A percentile compares a stretch with the other conserved stretches of the same genome.
phyloP scores from a whole-genome alignment of 345 rosid species.

The Atalantia buxifolia region DNA sequence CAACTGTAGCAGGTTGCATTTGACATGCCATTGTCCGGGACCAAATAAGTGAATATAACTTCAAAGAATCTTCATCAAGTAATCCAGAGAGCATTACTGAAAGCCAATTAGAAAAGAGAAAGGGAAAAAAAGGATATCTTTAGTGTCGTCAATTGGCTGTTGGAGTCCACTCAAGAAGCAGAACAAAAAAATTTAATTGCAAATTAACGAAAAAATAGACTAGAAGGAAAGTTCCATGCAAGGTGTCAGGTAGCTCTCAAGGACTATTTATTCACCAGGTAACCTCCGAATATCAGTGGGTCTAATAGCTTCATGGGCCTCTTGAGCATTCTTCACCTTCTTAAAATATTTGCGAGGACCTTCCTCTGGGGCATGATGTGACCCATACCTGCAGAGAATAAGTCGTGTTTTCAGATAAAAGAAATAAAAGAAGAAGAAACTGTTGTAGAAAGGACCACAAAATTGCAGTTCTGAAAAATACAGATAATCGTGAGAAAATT shows the following conservation, averaged over 20 bases:
- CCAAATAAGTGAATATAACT: slow-evolving; percentile 91
- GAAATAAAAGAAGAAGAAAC: background rate
- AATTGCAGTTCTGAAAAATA: background rate
- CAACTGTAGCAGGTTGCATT: slow-evolving; percentile 74
- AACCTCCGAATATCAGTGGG: slow-evolving; percentile 78
- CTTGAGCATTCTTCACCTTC: slow-evolving; percentile 97
- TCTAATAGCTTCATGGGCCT: slow-evolving; percentile 99
- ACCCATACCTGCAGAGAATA: slow-evolving; percentile 63
- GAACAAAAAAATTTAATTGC: slow-evolving; percentile 6
- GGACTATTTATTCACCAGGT: slow-evolving; percentile 58
- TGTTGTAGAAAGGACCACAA: background rate
- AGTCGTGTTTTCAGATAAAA: slow-evolving; percentile 8
- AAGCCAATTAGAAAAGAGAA: slow-evolving; percentile 17
- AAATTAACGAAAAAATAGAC: background rate
- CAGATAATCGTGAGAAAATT: background rate
- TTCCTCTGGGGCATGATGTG: slow-evolving; percentile 44
- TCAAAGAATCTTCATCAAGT: slow-evolving; percentile 89
- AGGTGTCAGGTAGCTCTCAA: slow-evolving; percentile 12
- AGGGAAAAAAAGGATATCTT: background rate
- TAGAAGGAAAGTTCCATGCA: background rate
- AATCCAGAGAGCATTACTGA: slow-evolving; percentile 61
- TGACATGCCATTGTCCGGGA: slow-evolving; percentile 90
- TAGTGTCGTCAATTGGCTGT: slow-evolving; percentile 2
- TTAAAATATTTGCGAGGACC: slow-evolving; percentile 74
- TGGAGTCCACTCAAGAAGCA: background rate